A percentile compares a stretch with the other conserved stretches of the same genome.
Evolutionary conservation across 2,329 filamentous ascomycete genomes (phyloP).

Genomic region (Leptographium flavum): DNA sequence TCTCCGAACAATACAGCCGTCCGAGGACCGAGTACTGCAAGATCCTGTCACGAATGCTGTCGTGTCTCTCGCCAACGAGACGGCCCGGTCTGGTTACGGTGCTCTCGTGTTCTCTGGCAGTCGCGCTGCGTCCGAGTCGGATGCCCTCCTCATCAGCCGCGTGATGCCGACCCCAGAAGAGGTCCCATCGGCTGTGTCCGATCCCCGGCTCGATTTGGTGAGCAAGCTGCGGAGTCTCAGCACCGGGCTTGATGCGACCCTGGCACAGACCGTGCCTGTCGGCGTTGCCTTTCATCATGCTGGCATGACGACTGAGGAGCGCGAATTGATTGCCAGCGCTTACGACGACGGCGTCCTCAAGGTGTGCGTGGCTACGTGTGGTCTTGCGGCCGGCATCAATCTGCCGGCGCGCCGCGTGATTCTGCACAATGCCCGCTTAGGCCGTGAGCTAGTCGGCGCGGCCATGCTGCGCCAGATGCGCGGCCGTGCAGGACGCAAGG

Average conservation of each 20-base stretch:
- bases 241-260: constrained; percentile 46
- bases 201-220: constrained; percentile 48
- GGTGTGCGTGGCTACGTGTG: constrained; percentile 64
- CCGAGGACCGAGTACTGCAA: constrained; percentile 44
- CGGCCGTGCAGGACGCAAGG: constrained; percentile 62
- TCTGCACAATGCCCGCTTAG: constrained; percentile 62
- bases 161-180: constrained; percentile 40
- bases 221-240: constrained; percentile 48
- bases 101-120: constrained; percentile 63
- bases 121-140: constrained; percentile 50
- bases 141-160: constrained; percentile 53
- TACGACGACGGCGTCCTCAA: constrained; percentile 56
- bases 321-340: constrained; percentile 54
- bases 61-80: constrained; percentile 54
- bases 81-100: constrained; percentile 52
- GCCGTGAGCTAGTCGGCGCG: constrained; percentile 60
- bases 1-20: constrained; percentile 36
- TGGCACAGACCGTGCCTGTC: constrained; percentile 48
- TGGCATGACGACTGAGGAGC: constrained; percentile 60
- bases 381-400: constrained; percentile 72
- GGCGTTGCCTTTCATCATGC: constrained; percentile 64
- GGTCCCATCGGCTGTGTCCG: constrained; percentile 32
- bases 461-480: constrained; percentile 73
- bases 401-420: constrained; percentile 61
- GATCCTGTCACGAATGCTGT: constrained; percentile 57